These are phyloP conservation scores for Glaciozyma martinii DNA, from an alignment of 768 basidiomycete genomes.

Conservation along the genomic window DNA sequence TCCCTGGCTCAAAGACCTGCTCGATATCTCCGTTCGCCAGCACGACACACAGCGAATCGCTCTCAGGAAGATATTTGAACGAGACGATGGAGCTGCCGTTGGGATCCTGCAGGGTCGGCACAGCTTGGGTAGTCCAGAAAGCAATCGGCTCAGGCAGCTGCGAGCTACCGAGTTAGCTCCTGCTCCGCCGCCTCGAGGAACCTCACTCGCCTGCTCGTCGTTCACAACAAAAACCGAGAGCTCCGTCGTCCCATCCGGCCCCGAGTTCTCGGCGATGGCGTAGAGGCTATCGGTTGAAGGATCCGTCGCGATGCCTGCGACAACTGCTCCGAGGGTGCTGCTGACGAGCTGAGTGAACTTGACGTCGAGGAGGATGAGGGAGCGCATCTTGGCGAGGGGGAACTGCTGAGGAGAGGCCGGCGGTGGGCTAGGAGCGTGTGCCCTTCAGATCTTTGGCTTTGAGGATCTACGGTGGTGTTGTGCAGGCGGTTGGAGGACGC, in stretches of 20 bases:
- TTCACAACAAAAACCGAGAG: background rate
- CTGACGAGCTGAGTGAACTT: background rate
- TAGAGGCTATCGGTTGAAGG: conserved; percentile 4
- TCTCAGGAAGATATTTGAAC: conserved; percentile 63
- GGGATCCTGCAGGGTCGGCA: background rate
- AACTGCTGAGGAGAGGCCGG: no score
- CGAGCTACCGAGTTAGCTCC: background rate
- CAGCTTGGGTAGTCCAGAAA: background rate
- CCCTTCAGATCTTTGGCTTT: no score
- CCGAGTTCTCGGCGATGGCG: background rate
- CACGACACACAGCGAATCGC: conserved; percentile 56
- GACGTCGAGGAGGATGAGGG: conserved; percentile 18
- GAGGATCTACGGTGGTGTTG: no score
- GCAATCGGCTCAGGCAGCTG: background rate
- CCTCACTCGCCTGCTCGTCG: background rate
- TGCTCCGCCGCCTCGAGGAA: background rate
- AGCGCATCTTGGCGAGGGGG: conserved; percentile 19
- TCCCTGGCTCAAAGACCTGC: conserved; percentile 47
- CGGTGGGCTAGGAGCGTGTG: no score
- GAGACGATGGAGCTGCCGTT: conserved; percentile 44
- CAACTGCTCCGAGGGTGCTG: no score
- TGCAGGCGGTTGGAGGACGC: no score
- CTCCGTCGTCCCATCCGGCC: background rate
- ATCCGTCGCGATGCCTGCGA: conserved; percentile 10
- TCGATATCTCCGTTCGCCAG: conserved; percentile 75